Conservation (phyloP, 495 filamentous ascomycete species). For the Pyrenula massariospora region DNA sequence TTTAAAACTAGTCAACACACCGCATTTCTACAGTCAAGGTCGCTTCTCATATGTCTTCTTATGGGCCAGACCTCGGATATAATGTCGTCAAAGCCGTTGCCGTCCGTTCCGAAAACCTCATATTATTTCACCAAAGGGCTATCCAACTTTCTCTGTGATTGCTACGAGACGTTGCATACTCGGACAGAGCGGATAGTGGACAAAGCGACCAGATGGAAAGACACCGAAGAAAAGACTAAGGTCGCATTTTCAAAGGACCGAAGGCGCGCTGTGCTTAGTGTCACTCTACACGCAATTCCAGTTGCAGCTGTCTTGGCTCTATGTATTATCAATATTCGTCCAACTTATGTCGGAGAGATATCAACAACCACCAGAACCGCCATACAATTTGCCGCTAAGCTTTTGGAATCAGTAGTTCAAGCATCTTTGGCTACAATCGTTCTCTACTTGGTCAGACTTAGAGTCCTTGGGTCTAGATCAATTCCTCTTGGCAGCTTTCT, state of each 20-base stretch:
- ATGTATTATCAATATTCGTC: neutral
- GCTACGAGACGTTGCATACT: neutral
- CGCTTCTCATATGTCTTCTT: neutral
- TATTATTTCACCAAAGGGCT: neutral
- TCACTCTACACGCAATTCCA: neutral
- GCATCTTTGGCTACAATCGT: conserved; percentile 11
- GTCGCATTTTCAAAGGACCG: neutral
- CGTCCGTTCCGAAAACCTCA: neutral
- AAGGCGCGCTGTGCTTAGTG: neutral
- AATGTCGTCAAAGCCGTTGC: neutral
- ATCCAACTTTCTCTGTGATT: neutral
- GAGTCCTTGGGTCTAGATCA: conserved; percentile 4
- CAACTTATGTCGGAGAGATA: neutral
- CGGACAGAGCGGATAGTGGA: neutral
- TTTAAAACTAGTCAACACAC: neutral
- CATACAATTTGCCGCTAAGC: conserved; percentile 14
- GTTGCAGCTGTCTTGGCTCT: neutral
- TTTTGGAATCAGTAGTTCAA: conserved; percentile 13
- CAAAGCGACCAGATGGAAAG: neutral
- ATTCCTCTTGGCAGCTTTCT: conserved; percentile 11
- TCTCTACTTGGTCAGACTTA: conserved; percentile 3
- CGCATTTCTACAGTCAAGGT: neutral
- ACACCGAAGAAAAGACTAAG: neutral
- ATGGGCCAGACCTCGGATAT: neutral
- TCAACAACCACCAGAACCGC: conserved; percentile 2